phyloP scores from a whole-genome alignment of 768 basidiomycete species.

The Trametes sanguinea region DNA sequence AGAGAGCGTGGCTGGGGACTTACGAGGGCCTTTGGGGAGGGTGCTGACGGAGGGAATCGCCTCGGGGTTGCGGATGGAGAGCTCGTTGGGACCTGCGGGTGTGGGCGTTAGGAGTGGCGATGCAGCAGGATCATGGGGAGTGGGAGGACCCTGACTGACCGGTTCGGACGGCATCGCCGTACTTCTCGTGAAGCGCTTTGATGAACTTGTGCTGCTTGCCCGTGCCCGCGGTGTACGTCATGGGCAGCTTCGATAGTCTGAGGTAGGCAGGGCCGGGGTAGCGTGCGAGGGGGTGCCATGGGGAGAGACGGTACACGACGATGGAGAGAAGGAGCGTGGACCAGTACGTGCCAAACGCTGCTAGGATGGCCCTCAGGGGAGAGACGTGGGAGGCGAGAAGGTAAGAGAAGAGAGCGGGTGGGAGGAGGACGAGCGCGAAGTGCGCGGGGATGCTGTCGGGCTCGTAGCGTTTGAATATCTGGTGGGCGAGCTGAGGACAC shows the following conservation, averaged over 20 bases:
- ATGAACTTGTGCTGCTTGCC: slow-evolving; percentile 24
- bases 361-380: neutral
- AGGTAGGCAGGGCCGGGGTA: slow-evolving; percentile 27
- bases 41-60: slow-evolving; percentile 38
- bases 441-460: slow-evolving; percentile 1
- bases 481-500: slow-evolving; percentile 4
- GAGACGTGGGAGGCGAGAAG: neutral
- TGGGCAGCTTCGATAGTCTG: slow-evolving; percentile 25
- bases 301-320: slow-evolving; percentile 29
- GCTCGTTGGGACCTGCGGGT: slow-evolving; percentile 48
- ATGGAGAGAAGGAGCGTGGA: slow-evolving; percentile 19
- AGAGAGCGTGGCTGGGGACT: slow-evolving; percentile 39
- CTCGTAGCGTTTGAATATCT: slow-evolving; percentile 14
- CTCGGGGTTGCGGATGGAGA: slow-evolving; percentile 41
- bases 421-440: neutral
- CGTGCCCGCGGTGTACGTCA: slow-evolving; percentile 9
- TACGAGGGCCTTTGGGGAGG: slow-evolving; percentile 45
- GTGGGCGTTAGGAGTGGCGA: neutral
- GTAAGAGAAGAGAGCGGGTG: neutral
- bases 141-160: slow-evolving; percentile 14
- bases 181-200: slow-evolving; percentile 28
- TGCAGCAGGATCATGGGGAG: neutral
- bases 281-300: slow-evolving; percentile 29
- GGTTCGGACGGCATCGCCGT: slow-evolving; percentile 35
- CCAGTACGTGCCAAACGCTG: slow-evolving; percentile 9